phyloP scores from a whole-genome alignment of 805 yeast genomes.

The Candida anglica region DNA sequence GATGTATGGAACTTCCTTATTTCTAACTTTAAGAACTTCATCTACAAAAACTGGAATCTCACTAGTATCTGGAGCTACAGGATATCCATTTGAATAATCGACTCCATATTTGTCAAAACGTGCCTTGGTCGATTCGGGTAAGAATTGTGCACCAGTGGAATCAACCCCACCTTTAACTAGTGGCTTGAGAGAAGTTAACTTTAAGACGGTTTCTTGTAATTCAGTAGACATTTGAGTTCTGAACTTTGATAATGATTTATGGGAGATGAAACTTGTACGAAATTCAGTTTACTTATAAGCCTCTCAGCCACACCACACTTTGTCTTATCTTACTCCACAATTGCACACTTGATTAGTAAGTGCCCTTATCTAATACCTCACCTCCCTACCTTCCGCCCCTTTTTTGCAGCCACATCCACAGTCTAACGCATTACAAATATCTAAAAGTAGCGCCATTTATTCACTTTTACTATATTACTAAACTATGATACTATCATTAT shows the following conservation, averaged over 20 bases:
- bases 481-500: neutral
- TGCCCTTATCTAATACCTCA: too few relatives aligned
- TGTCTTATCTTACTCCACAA: too few relatives aligned
- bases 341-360: too few relatives aligned
- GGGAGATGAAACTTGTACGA: too few relatives aligned
- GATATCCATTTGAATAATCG: slow-evolving; percentile 24
- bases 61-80: slow-evolving; percentile 17
- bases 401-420: too few relatives aligned
- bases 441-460: neutral
- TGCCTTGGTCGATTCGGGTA: slow-evolving; percentile 19
- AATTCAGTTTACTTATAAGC: too few relatives aligned
- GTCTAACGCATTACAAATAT: too few relatives aligned
- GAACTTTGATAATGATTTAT: too few relatives aligned
- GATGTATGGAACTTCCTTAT: slow-evolving; percentile 18
- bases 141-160: slow-evolving; percentile 10
- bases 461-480: neutral
- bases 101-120: slow-evolving; percentile 20
- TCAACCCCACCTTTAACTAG: slow-evolving; percentile 4
- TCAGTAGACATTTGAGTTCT: slow-evolving; percentile 4
- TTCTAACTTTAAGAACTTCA: slow-evolving; percentile 19
- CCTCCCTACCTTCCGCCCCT: too few relatives aligned
- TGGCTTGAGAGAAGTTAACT: neutral
- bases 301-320: too few relatives aligned
- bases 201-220: slow-evolving; percentile 1
- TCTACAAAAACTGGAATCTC: slow-evolving; percentile 22